Evolutionary conservation across 1,139 yeast species (phyloP), one percentile per base, ranked within the genome.

Genomic region (Scheffersomyces stambukii): DNA sequence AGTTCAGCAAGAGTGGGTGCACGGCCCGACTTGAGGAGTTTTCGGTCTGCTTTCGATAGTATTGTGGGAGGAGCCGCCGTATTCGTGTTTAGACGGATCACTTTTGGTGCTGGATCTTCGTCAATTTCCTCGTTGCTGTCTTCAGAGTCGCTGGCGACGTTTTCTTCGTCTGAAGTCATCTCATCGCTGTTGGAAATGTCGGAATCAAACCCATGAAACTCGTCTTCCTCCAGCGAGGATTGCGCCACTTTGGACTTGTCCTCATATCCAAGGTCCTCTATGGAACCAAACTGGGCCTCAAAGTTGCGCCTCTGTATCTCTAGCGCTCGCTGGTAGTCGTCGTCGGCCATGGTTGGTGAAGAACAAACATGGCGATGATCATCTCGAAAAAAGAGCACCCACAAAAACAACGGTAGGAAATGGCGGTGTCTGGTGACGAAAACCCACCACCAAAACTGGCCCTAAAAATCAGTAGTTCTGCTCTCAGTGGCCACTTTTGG

Each of bases 271-370:
- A 75, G 49, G 3, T 60, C 60, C 42, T 76, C 84, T 5, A 81
- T 45, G 3, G 75, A 57, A 0, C 85, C 86, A 50, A 81, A 81
- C 56, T 79, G 86, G 5, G 75, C 74, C 45, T 81, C 89, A 45
- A 81, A 81, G 33, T 77, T 75, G 16, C 61, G 49, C 39, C 86
- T 46, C 38, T 79, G 85, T 16, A 64, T 46, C 45, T 77, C 84
- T 45, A 78, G 41, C n/a, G 64, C 61, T 28, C 48, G 54, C 47
- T 58, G 35, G 41, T 75, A 73, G 15, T 57, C 68, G n/a, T 60
- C 69, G 13, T 38, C 48, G 28, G 46, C 34, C 55, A 48, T 50
- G n/a, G 21, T 30, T 18, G 16, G 8, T 8, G 2, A 11, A 8
- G 8, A 13, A 27, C 19, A 8, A 16, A 13, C 10, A 16, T 24